Evolutionary conservation across 805 yeast genomes (phyloP), one percentile per base, ranked within the genome.

Genomic region (Pichia manshurica): DNA sequence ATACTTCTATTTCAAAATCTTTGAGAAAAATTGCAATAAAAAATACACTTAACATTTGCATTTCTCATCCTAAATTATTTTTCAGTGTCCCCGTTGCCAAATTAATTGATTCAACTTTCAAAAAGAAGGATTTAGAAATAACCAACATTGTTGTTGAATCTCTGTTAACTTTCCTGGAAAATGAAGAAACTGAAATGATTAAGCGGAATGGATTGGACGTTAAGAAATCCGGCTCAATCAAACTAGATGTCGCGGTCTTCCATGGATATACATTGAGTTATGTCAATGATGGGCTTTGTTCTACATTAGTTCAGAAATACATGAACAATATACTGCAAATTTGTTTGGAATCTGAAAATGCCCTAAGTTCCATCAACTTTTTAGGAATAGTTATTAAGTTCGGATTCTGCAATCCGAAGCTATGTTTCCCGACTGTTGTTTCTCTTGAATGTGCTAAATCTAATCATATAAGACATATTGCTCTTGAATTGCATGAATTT

Each of bases 381-480:
- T 57, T 87, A 38, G 78, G 73, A 46, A 61, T 77, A 38, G 76
- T 83, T 21, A 73, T 83, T 9, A 71, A 71, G 25, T 70, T 79
- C 46, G 95, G 95, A 0, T 83, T 78, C 62, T 83, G 84, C 0
- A 86, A 84, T 57, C 96, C 96, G 1, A 74, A 84, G 47, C 56
- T 75, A 4, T 78, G 87, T 56, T 75, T 82, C 5, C 77, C 89
- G 0, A 82, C 89, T 0, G 70, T 86, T 0, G 73, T 87, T 47
- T 91, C 91, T 0, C 66, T 88, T 32, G 81, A 81, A 48, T 70
- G 85, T 0, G 78, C 87, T 0, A 63, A 68, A 1, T 63, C 68
- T 16, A 60, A 58, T 3, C 58, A 63, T 10, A 70, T 84, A 16
- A 68, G 74, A 29, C 60, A 60, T 3, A 63, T 73, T 10, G 87